Evolutionary conservation across 306 rosid genomes (phyloP), one percentile per base, ranked within the genome.

Genomic region (Lotus japonicus): DNA sequence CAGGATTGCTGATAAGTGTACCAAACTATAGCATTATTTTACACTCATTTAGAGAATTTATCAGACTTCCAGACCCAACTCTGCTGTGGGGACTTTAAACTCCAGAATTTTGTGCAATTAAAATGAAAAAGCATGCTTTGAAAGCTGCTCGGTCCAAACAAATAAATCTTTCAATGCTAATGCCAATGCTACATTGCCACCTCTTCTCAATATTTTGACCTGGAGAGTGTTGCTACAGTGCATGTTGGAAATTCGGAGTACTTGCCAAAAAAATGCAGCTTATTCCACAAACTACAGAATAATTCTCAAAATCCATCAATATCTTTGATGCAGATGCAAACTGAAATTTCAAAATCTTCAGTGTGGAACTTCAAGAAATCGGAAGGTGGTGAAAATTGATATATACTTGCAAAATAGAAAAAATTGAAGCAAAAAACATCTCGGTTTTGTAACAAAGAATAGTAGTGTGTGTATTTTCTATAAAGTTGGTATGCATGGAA

Each of bases 1-100:
- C 87, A 84, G 87, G 86, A 87, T 67, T 80, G 97, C 86, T 77
- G 99, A 90, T 81, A 87, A 84, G 88, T 85, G 90, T 88, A 95
- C 86, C 89, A 86, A 79, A 88, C 83, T 84, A 88, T 78, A 71
- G 77, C 85, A 85, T 75, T 82, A 86, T 77, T 82, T 79, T 81
- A 76, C 59, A 82, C 75, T 75, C 87, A 94, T 84, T 80, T 82
- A 94, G 81, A 80, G 82, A 82, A 84, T 68, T 75, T 82, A 88
- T 78, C 91, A 88, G 67, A 88, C 88, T 81, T 88, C 97, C 77
- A 81, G 84, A 81, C 81, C 81, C 85, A 87, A 87, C 71, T 87
- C 80, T 64, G 89, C 89, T 77, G 94, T 84, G 31, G 75, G 71
- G 89, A 84, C 84, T 82, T 68, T 80, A 75, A 70, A 87, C 90